These are phyloP conservation scores for Cadophora sp. DNA, from an alignment of 2,329 filamentous ascomycete genomes.

Conservation along the genomic window DNA sequence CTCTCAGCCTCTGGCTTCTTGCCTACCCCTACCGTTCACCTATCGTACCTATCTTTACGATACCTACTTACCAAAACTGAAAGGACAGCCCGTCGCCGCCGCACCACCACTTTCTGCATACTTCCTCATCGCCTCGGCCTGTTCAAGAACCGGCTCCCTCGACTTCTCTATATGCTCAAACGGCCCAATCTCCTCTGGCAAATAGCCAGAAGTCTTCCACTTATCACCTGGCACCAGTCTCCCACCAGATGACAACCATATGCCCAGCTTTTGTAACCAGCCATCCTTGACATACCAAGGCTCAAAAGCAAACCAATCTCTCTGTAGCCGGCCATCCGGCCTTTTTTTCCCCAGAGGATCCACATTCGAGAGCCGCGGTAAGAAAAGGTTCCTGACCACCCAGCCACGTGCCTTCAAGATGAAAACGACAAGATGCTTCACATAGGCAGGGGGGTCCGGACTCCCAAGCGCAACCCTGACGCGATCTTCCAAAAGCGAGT, in stretches of 20 bases:
- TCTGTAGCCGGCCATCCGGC: constrained; percentile 33
- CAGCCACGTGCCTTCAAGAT: constrained; percentile 3
- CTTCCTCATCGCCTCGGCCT: constrained; percentile 35
- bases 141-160: constrained; percentile 26
- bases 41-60: not conserved
- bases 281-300: constrained; percentile 39
- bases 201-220: constrained; percentile 32
- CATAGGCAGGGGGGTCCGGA: constrained; percentile 34
- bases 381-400: constrained; percentile 22
- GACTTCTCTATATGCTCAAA: constrained; percentile 24
- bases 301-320: constrained; percentile 31
- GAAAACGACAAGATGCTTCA: constrained; percentile 25
- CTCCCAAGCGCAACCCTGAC: constrained; percentile 36
- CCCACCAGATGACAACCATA: constrained; percentile 9
- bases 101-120: constrained; percentile 23
- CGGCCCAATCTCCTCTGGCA: constrained; percentile 38
- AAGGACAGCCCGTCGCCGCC: constrained; percentile 33
- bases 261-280: not conserved
- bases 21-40: not conserved
- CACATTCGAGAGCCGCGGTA: constrained; percentile 18
- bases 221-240: constrained; percentile 29
- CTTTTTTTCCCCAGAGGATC: constrained; percentile 22
- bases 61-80: constrained; percentile 17
- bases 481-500: constrained; percentile 36
- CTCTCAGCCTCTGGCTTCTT: not conserved